These are phyloP conservation scores for Melanopsichium pennsylvanicum DNA, from an alignment of 1,284 basidiomycete species.

Conservation along the genomic window DNA sequence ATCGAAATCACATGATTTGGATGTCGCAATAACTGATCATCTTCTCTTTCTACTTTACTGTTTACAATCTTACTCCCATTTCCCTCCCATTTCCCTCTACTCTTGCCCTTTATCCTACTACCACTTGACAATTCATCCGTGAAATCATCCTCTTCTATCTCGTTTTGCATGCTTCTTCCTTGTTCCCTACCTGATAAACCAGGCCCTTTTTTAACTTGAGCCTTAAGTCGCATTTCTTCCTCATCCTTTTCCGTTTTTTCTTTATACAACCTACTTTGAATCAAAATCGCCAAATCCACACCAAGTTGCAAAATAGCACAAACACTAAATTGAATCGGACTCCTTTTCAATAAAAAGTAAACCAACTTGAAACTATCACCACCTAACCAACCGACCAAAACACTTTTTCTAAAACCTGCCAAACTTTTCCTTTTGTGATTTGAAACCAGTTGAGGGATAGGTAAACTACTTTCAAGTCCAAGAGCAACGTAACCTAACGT, in stretches of 20 bases:
- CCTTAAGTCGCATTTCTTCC: constrained; percentile 13
- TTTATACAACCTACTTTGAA: constrained; percentile 61
- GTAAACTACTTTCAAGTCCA: constrained; percentile 67
- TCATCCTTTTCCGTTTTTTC: constrained; percentile 58
- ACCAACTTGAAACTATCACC: constrained; percentile 67
- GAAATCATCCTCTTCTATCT: constrained; percentile 24
- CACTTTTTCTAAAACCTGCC: constrained; percentile 83
- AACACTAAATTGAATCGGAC: constrained; percentile 49
- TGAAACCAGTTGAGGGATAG: constrained; percentile 49
- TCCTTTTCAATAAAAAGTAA: constrained; percentile 37
- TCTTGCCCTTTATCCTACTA: background rate
- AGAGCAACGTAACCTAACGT: constrained; percentile 79
- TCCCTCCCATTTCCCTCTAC: constrained; percentile 1
- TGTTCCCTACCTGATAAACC: background rate
- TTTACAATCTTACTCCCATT: background rate
- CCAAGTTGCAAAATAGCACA: constrained; percentile 61
- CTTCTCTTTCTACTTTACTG: background rate
- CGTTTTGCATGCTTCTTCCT: background rate
- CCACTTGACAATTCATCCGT: no score
- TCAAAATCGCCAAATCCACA: constrained; percentile 62
- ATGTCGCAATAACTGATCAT: constrained; percentile 12
- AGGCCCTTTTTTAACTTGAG: background rate
- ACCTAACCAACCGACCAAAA: constrained; percentile 70
- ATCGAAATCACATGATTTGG: constrained; percentile 36
- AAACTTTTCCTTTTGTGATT: constrained; percentile 78